Percentiles rank a stretch among this genome's conserved stretches.
These are phyloP conservation scores for Monilinia laxa DNA, from an alignment of 2,329 filamentous ascomycete genomes.

Conservation along the genomic window DNA sequence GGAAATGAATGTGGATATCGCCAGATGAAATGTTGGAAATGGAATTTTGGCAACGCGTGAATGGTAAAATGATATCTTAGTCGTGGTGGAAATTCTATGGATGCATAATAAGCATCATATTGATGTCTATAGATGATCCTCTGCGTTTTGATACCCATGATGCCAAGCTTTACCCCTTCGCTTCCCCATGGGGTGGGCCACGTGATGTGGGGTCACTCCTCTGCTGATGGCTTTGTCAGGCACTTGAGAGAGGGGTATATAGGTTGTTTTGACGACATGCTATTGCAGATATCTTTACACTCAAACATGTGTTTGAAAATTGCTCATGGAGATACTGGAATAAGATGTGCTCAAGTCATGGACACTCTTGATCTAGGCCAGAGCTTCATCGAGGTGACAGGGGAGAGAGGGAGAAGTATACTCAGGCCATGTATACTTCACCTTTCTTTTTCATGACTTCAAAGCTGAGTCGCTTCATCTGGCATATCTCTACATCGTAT, in stretches of 20 bases:
- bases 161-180: conserved; percentile 21
- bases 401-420: neutral
- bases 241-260: neutral
- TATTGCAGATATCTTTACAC: neutral
- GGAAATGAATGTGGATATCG: neutral
- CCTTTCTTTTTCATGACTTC: neutral
- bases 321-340: neutral
- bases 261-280: neutral
- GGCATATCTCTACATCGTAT: neutral
- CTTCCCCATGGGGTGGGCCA: neutral
- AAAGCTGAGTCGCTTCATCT: fast-evolving
- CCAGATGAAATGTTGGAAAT: neutral
- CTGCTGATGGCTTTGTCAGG: neutral
- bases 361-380: too few relatives aligned
- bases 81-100: fast-evolving
- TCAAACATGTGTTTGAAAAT: too few relatives aligned
- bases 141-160: neutral
- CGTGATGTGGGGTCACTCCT: neutral
- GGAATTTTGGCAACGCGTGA: fast-evolving
- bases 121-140: neutral
- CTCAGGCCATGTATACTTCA: neutral
- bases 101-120: neutral
- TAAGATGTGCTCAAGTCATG: neutral
- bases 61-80: neutral
- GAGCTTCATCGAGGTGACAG: neutral